phyloP scores from a whole-genome alignment of 371 early-diverging fungal genomes.

The Mucor irregularis region DNA sequence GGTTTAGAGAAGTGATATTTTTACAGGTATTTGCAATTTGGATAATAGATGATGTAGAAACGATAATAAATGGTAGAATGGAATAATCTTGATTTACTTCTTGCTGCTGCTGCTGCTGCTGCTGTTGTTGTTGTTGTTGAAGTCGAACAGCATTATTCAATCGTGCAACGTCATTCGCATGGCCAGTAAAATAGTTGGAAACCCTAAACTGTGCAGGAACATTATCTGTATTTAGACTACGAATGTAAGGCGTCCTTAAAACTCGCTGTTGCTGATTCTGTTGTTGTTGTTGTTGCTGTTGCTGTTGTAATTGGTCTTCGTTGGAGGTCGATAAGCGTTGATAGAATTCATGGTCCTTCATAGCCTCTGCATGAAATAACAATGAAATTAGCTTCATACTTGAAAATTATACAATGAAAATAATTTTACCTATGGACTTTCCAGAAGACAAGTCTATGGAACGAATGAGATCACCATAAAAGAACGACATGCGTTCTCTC shows the following conservation, averaged over 20 bases:
- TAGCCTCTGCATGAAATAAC: slow-evolving; percentile 11
- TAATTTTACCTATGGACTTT: slow-evolving; percentile 23
- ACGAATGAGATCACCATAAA: slow-evolving; percentile 33
- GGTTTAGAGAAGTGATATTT: slow-evolving; percentile 47
- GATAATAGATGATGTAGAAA: slow-evolving; percentile 60
- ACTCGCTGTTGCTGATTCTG: neutral
- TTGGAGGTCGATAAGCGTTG: slow-evolving; percentile 10
- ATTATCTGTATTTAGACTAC: too few relatives aligned
- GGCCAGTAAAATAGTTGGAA: too few relatives aligned
- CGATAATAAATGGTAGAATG: slow-evolving; percentile 30
- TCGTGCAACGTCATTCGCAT: too few relatives aligned
- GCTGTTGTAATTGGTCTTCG: slow-evolving; percentile 7
- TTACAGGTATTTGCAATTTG: slow-evolving; percentile 51
- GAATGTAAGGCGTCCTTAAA: too few relatives aligned
- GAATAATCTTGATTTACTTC: slow-evolving; percentile 11
- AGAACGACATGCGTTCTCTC: slow-evolving; percentile 33
- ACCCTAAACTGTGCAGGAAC: too few relatives aligned
- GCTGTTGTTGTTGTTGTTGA: slow-evolving; percentile 1
- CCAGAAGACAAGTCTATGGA: slow-evolving; percentile 38
- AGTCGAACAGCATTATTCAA: neutral
- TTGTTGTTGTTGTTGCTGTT: neutral
- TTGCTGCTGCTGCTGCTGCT: too few relatives aligned
- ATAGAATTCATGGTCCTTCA: slow-evolving; percentile 28
- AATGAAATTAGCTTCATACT: neutral
- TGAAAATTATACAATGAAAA: neutral